A percentile compares a stretch with the other conserved stretches of the same genome.
phyloP scores from a whole-genome alignment of 2,329 filamentous ascomycete genomes.

The Rasamsonia emersonii region DNA sequence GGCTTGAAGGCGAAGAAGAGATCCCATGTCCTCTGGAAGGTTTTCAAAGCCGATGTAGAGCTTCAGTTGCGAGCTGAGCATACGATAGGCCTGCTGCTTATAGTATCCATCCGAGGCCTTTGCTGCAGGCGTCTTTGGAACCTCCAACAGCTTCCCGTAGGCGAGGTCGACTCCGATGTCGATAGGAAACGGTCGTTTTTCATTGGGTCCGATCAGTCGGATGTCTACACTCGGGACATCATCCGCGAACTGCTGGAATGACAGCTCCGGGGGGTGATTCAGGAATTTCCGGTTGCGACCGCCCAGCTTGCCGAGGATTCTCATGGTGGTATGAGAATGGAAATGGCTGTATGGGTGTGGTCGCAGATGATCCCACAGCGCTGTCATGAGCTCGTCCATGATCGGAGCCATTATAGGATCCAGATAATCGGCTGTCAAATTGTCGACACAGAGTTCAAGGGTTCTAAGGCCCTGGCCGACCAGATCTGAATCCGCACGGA shows the following conservation, averaged over 20 bases:
- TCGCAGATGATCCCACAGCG: slow-evolving; percentile 88
- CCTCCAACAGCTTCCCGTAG: slow-evolving; percentile 77
- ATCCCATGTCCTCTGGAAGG: slow-evolving; percentile 79
- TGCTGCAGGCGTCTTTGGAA: slow-evolving; percentile 52
- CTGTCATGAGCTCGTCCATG: slow-evolving; percentile 97
- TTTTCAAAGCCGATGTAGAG: slow-evolving; percentile 79
- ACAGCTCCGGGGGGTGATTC: slow-evolving; percentile 75
- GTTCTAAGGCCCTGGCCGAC: slow-evolving; percentile 91
- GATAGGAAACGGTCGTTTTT: slow-evolving; percentile 78
- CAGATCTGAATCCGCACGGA: slow-evolving; percentile 83
- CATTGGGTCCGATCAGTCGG: slow-evolving; percentile 78
- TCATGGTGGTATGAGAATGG: slow-evolving; percentile 94
- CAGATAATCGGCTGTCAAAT: slow-evolving; percentile 92
- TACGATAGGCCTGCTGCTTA: slow-evolving; percentile 83
- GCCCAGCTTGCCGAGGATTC: slow-evolving; percentile 92
- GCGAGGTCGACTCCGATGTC: slow-evolving; percentile 82
- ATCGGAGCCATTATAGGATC: slow-evolving; percentile 99
- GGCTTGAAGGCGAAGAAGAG: slow-evolving; percentile 76
- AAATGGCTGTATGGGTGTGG: slow-evolving; percentile 95
- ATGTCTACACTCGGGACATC: slow-evolving; percentile 82
- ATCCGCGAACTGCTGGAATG: slow-evolving; percentile 77
- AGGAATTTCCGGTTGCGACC: slow-evolving; percentile 94
- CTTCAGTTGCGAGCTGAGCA: slow-evolving; percentile 84
- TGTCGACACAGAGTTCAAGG: slow-evolving; percentile 93
- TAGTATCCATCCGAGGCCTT: slow-evolving; percentile 71